Evolutionary conservation across 2,329 filamentous ascomycete species (phyloP), one percentile per base, ranked within the genome.

Genomic region (Fusarium cyanostomum): DNA sequence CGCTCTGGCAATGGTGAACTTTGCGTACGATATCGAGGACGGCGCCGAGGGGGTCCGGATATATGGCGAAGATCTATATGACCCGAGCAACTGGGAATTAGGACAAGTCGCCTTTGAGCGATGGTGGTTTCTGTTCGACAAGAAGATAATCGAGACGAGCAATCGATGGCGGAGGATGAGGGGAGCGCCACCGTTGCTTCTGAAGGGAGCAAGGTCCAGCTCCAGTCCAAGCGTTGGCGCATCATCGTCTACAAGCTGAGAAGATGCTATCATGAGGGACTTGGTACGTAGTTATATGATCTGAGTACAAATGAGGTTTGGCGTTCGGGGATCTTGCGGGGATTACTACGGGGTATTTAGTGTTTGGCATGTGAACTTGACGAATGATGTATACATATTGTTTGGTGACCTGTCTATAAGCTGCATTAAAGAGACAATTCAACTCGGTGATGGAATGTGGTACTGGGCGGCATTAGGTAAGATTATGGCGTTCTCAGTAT

Each of bases 121-220:
- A 35, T 88, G 85, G 85, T 88, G 84, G 84, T 87, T 85, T 73
- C 72, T 85, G 31, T 83, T 88, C 68, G 85, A 88, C 66, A 70
- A 77, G 8, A 75, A 76, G 10, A 79, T 87, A 13, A 72, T 88
- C n/a, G 79, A 81, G 39, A 78, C 78, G 49, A 85, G 83, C 67
- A 87, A 88, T 71, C 73, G 77, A 46, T 79, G 80, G 78, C 77
- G 84, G 59, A 75, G 66, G 49, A 67, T 79, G 50, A 78, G 84
- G 51, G 85, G 84, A 1, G 78, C 80, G 7, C 64, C 73, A 7
- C 68, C 70, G 21, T 63, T 78, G 50, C 31, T 58, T 37, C 43
- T 70, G 24, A 70, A 62, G 41, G 48, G 51, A 21, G 33, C 59
- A 12, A 46, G 45, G 39, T 8, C 44, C 12, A 52, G 43, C 12